phyloP scores from a whole-genome alignment of 805 yeast genomes.

The Osmozyma mogii region DNA sequence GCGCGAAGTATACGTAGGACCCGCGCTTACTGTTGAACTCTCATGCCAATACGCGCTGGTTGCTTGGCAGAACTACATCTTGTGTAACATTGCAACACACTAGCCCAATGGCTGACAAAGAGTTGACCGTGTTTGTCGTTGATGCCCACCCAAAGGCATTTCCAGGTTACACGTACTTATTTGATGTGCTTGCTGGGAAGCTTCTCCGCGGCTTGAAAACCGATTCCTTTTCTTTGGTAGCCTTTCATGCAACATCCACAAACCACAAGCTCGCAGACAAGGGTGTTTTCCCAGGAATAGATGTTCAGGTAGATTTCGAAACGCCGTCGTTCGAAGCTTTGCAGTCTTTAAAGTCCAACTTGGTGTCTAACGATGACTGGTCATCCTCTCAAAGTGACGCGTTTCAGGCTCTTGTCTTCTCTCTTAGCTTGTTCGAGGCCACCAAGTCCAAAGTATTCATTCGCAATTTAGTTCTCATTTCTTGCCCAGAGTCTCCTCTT shows the following conservation, averaged over 20 bases:
- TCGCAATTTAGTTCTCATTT: slow-evolving; percentile 29
- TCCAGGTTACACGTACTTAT: slow-evolving; percentile 31
- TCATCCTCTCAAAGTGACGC: slow-evolving; percentile 10
- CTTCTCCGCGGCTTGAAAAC: slow-evolving; percentile 37
- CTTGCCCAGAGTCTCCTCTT: slow-evolving; percentile 12
- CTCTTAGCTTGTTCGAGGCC: slow-evolving; percentile 25
- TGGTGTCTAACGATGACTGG: slow-evolving; percentile 6
- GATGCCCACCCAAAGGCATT: slow-evolving; percentile 39
- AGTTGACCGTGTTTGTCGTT: slow-evolving; percentile 39
- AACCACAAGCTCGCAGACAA: slow-evolving; percentile 8
- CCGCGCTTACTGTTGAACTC: too few species aligned
- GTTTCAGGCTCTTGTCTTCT: slow-evolving; percentile 26
- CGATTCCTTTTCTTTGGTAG: slow-evolving; percentile 29
- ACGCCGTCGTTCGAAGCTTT: slow-evolving; percentile 15
- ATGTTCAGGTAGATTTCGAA: slow-evolving; percentile 12
- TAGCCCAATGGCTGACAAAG: slow-evolving; percentile 26
- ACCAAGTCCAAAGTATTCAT: slow-evolving; percentile 23
- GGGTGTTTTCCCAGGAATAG: slow-evolving; percentile 10
- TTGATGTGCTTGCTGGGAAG: slow-evolving; percentile 34
- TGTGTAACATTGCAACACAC: too few species aligned
- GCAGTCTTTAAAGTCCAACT: slow-evolving; percentile 5
- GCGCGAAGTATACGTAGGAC: too few species aligned
- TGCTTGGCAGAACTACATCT: too few species aligned
- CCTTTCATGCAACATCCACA: slow-evolving; percentile 17
- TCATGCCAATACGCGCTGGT: too few species aligned